Evolutionary conservation across 1,284 basidiomycete genomes (phyloP).

Genomic region (Cronartium ribicola): DNA sequence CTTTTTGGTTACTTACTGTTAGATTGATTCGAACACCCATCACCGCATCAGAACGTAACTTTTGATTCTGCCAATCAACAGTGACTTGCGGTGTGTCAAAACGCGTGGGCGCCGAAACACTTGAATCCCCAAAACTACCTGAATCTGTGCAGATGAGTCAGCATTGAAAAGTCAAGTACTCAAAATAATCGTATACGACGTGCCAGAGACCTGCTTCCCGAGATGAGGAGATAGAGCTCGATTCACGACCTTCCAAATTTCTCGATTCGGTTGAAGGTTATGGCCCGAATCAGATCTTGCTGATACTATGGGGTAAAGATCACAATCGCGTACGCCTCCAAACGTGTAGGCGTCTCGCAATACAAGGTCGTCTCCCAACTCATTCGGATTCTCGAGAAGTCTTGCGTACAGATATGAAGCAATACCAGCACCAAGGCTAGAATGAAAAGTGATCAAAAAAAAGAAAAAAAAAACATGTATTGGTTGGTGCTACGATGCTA

Average conservation of each 20-base stretch:
- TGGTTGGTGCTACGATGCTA: not conserved
- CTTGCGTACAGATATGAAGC: conserved; percentile 30
- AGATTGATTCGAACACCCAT: conserved; percentile 28
- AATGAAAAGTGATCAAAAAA: too few species aligned
- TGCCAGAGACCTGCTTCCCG: conserved; percentile 23
- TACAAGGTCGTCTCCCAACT: conserved; percentile 29
- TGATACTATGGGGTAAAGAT: conserved; percentile 11
- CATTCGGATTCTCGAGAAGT: conserved; percentile 27
- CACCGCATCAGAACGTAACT: conserved; percentile 25
- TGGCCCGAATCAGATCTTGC: conserved; percentile 22
- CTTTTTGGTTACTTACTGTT: conserved; percentile 19
- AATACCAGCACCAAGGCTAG: conserved; percentile 34
- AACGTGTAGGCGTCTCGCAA: conserved; percentile 30
- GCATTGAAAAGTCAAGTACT: not conserved
- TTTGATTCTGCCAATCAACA: conserved; percentile 5
- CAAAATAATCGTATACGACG: conserved; percentile 3
- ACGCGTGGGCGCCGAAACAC: conserved; percentile 27
- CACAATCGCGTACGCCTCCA: conserved; percentile 26
- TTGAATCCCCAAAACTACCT: too few species aligned
- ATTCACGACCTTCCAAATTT: conserved; percentile 25
- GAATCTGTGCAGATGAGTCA: not conserved
- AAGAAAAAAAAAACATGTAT: not conserved
- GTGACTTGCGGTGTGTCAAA: conserved; percentile 18
- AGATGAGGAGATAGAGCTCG: conserved; percentile 17
- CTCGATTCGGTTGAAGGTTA: conserved; percentile 9